Conservation (phyloP, 441 rosid species). For the Pelargonium fulgidum region DNA sequence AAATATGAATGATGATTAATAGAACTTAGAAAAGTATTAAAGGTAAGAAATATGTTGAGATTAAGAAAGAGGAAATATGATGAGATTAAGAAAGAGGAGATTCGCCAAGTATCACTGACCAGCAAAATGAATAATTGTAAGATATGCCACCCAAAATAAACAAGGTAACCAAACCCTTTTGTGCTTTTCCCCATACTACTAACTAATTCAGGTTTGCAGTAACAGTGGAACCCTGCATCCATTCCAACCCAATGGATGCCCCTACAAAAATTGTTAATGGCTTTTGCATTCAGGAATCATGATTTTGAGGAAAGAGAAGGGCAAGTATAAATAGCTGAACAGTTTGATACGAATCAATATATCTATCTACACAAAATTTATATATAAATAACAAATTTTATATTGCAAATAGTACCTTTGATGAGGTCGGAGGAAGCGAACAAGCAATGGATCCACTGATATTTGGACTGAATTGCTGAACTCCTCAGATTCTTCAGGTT, state of each 20-base stretch:
- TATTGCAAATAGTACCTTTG: slow-evolving; percentile 58
- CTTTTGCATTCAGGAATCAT: slow-evolving; percentile 4
- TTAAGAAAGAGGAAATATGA: too few relatives aligned
- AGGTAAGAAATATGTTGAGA: too few relatives aligned
- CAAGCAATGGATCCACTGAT: slow-evolving; percentile 76
- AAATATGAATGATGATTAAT: background rate
- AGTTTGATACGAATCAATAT: slow-evolving; percentile 1
- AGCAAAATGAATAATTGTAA: background rate
- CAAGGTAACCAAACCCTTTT: background rate
- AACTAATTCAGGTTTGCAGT: background rate
- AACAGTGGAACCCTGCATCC: background rate
- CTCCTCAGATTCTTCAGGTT: slow-evolving; percentile 50
- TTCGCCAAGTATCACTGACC: background rate
- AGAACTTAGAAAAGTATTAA: background rate
- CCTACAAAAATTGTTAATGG: slow-evolving; percentile 11
- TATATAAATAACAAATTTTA: slow-evolving; percentile 13
- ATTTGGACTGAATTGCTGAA: slow-evolving; percentile 33
- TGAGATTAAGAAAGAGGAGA: background rate
- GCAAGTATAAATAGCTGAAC: slow-evolving; percentile 6
- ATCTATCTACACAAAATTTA: background rate
- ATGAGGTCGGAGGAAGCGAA: slow-evolving; percentile 90
- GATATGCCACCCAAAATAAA: background rate
- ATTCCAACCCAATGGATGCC: background rate
- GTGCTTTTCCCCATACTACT: background rate
- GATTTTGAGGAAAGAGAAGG: background rate